Base-by-base conservation (phyloP, 2,329 filamentous ascomycete species). In the Pseudogymnoascus sp. region DNA sequence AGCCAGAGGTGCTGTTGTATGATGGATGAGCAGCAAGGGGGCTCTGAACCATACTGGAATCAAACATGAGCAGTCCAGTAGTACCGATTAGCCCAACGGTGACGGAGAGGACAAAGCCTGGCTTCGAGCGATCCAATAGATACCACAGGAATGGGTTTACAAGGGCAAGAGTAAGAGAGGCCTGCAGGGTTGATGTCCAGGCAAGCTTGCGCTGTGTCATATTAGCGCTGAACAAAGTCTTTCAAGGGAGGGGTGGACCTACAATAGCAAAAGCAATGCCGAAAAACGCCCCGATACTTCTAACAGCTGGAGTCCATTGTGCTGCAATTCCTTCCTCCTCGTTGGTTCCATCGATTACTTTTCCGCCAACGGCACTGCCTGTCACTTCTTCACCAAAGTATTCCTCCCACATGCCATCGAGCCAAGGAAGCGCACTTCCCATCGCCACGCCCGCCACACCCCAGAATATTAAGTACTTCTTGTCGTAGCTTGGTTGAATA, bases 71-170 rank as follows among this genome's bases (percentile, higher is more conserved):
- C 17, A 96, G 78, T 15, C 91, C 75, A 13, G 84, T 82, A 9
- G 93, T 93, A 7, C 93, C 91, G 0, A 83, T 77, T 26, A 93
- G 73, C 1, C 91, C 89, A 10, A 96, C 87, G 1, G 84, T 78
- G 13, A 87, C 81, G 0, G 91, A 92, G 63, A 97, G 83, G 35
- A 95, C 78, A 68, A 97, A 89, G 4, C 95, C 95, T 0, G 92
- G 84, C 68, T 86, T 87, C 56, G 91, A 95, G 60, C 93, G 90
- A 76, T 99, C 95, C 72, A 99, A 89, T 23, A 97, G 81, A 76
- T 96, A 99, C 95, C 95, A 99, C 17, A 99, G 79, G 9, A 95
- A 89, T 1, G 95, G 93, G 73, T 97, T 97, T 19, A 89, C 91
- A 65, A 97, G 85, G 21, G 92, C 90, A 59, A 99, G 86, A 0